Evolutionary conservation across 1,284 basidiomycete genomes (phyloP).

Genomic region (Austropuccinia psidii): DNA sequence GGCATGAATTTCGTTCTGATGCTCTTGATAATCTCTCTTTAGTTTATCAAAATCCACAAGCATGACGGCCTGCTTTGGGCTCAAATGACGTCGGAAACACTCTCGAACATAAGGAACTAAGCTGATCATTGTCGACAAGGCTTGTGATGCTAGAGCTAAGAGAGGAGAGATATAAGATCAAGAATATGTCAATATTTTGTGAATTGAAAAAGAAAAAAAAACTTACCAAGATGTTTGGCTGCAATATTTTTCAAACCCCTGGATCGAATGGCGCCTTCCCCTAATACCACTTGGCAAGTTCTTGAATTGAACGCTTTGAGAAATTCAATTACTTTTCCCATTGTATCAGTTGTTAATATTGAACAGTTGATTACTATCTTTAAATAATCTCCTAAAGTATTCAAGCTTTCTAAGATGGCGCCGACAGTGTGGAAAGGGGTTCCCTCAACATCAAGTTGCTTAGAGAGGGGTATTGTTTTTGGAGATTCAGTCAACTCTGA

Average conservation of each 20-base stretch:
- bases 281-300: slow-evolving; percentile 95
- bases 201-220: background rate
- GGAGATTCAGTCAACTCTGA: slow-evolving; percentile 37
- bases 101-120: slow-evolving; percentile 94
- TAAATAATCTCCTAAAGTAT: slow-evolving; percentile 75
- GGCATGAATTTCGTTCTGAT: slow-evolving; percentile 96
- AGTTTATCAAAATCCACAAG: slow-evolving; percentile 96
- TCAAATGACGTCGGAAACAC: slow-evolving; percentile 83
- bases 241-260: slow-evolving; percentile 98
- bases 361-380: slow-evolving; percentile 79
- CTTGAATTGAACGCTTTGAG: slow-evolving; percentile 95
- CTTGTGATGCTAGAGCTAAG: slow-evolving; percentile 91
- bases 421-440: slow-evolving; percentile 73
- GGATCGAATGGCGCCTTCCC: slow-evolving; percentile 94
- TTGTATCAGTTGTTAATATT: slow-evolving; percentile 82
- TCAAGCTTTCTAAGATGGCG: slow-evolving; percentile 71
- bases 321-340: slow-evolving; percentile 89
- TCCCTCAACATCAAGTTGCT: slow-evolving; percentile 74
- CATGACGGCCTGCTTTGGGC: slow-evolving; percentile 88
- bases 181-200: background rate
- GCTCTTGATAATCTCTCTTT: slow-evolving; percentile 96
- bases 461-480: slow-evolving; percentile 51
- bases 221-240: slow-evolving; percentile 83
- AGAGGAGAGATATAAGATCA: no score
- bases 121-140: slow-evolving; percentile 85